A percentile compares a stretch with the other conserved stretches of the same genome.
phyloP scores from a whole-genome alignment of 2,329 filamentous ascomycete genomes.

The Epichloe brachyelytri region DNA sequence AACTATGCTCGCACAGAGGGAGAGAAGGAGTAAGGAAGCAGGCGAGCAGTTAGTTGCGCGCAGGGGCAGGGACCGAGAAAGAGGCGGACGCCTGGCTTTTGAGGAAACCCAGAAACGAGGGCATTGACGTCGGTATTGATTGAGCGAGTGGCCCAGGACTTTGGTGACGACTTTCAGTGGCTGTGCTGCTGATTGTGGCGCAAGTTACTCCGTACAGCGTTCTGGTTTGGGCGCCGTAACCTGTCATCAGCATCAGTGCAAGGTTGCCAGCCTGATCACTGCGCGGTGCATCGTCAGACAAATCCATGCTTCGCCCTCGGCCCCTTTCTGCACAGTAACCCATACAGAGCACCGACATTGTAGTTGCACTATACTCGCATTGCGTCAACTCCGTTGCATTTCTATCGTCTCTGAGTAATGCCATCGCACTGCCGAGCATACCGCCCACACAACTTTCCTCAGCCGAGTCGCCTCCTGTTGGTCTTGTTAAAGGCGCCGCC shows the following conservation, averaged over 20 bases:
- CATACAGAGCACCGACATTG: not conserved
- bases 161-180: slow-evolving; percentile 7
- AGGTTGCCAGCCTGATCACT: no score
- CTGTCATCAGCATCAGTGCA: not conserved
- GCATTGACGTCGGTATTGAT: slow-evolving; percentile 3
- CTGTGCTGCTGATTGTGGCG: slow-evolving; percentile 9
- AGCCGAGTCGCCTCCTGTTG: not conserved
- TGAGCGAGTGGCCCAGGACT: not conserved
- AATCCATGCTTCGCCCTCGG: no score
- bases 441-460: not conserved
- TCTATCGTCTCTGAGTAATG: not conserved
- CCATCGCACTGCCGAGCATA: not conserved
- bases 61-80: not conserved
- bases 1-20: not conserved
- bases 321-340: no score
- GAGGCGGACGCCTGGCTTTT: slow-evolving; percentile 1
- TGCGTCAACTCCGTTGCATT: not conserved
- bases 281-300: no score
- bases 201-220: not conserved
- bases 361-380: not conserved
- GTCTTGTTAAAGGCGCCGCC: not conserved
- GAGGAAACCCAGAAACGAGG: slow-evolving; percentile 2
- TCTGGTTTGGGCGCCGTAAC: no score
- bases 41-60: not conserved
- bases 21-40: not conserved